Evolutionary conservation across 2,329 filamentous ascomycete genomes (phyloP).

Genomic region (Xylaria sp.): DNA sequence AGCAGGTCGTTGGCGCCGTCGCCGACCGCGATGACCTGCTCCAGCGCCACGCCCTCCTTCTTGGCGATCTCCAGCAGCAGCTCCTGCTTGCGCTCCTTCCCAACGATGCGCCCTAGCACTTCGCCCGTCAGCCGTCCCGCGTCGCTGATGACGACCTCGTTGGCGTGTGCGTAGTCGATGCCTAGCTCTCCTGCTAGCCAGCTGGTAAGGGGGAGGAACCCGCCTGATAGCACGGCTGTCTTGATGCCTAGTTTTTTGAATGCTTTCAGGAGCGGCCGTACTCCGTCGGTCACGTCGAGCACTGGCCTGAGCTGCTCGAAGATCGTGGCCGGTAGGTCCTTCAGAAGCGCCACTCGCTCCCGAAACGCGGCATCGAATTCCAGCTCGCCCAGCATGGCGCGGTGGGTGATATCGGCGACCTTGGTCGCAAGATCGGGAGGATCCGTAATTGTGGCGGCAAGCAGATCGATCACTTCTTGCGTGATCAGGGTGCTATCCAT

Average conservation of each 20-base stretch:
- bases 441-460: slow-evolving; percentile 77
- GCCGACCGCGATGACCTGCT: slow-evolving; percentile 75
- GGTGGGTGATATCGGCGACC: slow-evolving; percentile 87
- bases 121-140: slow-evolving; percentile 71
- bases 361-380: slow-evolving; percentile 87
- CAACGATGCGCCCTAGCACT: slow-evolving; percentile 73
- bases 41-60: slow-evolving; percentile 67
- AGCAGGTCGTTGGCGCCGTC: slow-evolving; percentile 83
- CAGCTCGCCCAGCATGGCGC: slow-evolving; percentile 94
- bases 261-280: slow-evolving; percentile 72
- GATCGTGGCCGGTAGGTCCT: slow-evolving; percentile 77
- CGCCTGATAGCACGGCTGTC: slow-evolving; percentile 89
- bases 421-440: slow-evolving; percentile 74
- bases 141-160: slow-evolving; percentile 73
- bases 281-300: slow-evolving; percentile 83
- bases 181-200: slow-evolving; percentile 84
- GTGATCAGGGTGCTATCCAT: slow-evolving; percentile 99
- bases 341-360: slow-evolving; percentile 79
- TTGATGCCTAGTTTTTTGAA: slow-evolving; percentile 82
- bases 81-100: slow-evolving; percentile 75
- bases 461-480: slow-evolving; percentile 96
- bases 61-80: slow-evolving; percentile 73
- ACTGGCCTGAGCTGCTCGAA: slow-evolving; percentile 77
- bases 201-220: slow-evolving; percentile 85
- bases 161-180: slow-evolving; percentile 87